Percentiles rank a stretch among this genome's conserved stretches.
Evolutionary conservation across 2,329 filamentous ascomycete genomes (phyloP).

Genomic region (Colletotrichum sp.): DNA sequence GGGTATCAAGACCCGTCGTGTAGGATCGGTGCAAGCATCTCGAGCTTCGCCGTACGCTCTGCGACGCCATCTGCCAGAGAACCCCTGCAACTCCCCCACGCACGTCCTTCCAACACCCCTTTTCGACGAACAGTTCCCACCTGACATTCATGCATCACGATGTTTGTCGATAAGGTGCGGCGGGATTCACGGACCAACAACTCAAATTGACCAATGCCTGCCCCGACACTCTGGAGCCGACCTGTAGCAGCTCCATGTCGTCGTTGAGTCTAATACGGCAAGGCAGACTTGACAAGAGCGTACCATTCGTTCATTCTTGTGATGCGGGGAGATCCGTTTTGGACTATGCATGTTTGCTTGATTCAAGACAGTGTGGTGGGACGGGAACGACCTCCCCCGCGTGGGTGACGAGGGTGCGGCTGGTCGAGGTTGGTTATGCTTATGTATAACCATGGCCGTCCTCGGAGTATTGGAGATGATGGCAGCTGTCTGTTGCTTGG

Average conservation of each 20-base stretch:
- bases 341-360: neutral
- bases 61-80: slow-evolving; percentile 1
- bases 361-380: neutral
- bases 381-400: neutral
- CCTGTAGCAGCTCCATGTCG: neutral
- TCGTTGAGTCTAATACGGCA: neutral
- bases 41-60: neutral
- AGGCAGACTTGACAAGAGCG: neutral
- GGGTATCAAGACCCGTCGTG: neutral
- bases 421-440: neutral
- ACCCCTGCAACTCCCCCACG: neutral
- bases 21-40: slow-evolving; percentile 4
- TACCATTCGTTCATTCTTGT: neutral
- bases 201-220: neutral
- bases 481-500: neutral
- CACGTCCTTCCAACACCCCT: neutral
- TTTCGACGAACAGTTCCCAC: neutral
- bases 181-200: neutral
- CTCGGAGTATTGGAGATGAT: neutral
- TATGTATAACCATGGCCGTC: neutral
- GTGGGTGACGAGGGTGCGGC: neutral
- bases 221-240: neutral
- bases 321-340: neutral
- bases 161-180: neutral
- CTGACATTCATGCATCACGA: neutral